Evolutionary conservation across 2,329 filamentous ascomycete species (phyloP).

Genomic region (Elsinoe australis): DNA sequence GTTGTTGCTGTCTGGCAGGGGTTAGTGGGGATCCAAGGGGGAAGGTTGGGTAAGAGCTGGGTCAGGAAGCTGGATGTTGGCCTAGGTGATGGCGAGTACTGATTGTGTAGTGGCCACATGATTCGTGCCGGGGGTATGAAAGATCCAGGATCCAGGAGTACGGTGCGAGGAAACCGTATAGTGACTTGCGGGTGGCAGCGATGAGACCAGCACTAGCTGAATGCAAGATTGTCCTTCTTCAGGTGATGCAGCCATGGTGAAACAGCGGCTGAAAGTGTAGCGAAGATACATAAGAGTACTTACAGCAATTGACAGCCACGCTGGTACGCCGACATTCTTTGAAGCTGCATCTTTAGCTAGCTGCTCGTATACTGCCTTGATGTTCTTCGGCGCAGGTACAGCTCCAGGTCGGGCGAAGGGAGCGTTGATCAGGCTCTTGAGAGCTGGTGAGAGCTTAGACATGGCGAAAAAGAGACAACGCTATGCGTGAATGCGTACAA

Average conservation of each 20-base stretch:
- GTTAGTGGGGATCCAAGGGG: neutral
- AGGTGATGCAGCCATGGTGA: constrained; percentile 17
- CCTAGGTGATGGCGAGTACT: neutral
- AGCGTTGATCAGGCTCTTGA: constrained; percentile 68
- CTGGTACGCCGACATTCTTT: constrained; percentile 54
- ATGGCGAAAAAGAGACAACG: constrained; percentile 37
- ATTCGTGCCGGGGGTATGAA: no score
- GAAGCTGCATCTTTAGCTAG: constrained; percentile 56
- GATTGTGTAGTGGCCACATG: no score
- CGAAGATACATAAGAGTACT: constrained; percentile 20
- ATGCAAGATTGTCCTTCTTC: no score
- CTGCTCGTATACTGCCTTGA: constrained; percentile 55
- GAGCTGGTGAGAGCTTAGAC: constrained; percentile 63
- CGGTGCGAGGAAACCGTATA: no score
- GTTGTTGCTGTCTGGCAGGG: constrained; percentile 61
- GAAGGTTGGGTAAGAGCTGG: neutral
- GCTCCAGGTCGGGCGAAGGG: constrained; percentile 59
- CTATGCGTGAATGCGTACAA: neutral
- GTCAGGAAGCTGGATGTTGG: neutral
- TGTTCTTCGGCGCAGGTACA: constrained; percentile 55
- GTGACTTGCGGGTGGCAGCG: no score
- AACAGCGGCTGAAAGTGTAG: neutral
- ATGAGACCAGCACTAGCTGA: no score
- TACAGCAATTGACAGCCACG: constrained; percentile 62
- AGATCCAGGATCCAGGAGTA: no score